Evolutionary conservation across 352 stramenopile genomes (phyloP), one percentile per base, ranked within the genome.

Genomic region (Globisporangium barbulae): DNA sequence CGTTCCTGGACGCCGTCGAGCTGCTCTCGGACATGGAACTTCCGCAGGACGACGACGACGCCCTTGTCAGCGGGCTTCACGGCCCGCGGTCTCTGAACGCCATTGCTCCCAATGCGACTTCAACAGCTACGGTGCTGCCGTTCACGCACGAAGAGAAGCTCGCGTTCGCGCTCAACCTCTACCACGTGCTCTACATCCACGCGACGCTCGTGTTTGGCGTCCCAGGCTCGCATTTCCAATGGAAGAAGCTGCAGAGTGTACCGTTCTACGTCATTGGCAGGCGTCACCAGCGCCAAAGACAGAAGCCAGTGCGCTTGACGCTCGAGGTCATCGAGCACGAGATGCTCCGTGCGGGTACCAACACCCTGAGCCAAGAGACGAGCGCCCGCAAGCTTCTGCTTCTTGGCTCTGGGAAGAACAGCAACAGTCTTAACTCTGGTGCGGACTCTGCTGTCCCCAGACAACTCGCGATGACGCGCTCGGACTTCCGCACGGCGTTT

Each of bases 151-250:
- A 72, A 39, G 66, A 85, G 50, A 77, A 79, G 9, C 57, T 93
- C 10, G 81, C 79, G 17, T 93, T 98, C 37, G 92, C 91, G 37
- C 60, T 98, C 30, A 97, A 98, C 63, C 28, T 97, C 5, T 98
- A 97, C 65, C 91, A 98, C 64, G 70, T 83, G 19, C 78, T 98
- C 39, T 86, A 91, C 25, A 83, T 97, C 39, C 91, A 98, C 79
- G 74, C 84, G 22, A 85, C 79, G 52, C 67, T 95, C 9, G 67
- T 93, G 19, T 72, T 90, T 49, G 81, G 78, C 12, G 53, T 67
- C 28, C 73, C 77, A 6, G 69, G 66, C 70, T 88, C 67, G 48
- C 81, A 83, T 62, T 78, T 78, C 44, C 79, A 80, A 81, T 97
- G 80, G 85, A 97, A 85, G 63, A 79, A 79, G 62, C 65, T 78